Percentiles rank a stretch among this genome's conserved stretches.
phyloP scores from a whole-genome alignment of 345 rosid genomes.

The Brassica incana region DNA sequence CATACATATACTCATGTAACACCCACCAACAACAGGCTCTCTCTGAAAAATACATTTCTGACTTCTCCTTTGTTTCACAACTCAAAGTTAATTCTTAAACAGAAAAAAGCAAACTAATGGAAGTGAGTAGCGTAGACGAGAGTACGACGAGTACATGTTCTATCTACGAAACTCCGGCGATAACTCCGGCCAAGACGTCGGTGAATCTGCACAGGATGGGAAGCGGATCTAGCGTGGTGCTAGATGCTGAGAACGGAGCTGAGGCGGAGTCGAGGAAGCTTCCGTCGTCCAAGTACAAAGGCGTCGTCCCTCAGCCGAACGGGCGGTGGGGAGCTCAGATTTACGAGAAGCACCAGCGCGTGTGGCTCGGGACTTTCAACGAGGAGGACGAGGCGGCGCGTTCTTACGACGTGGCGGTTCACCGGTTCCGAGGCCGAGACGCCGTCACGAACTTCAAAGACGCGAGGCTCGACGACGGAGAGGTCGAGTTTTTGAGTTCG shows the following conservation, averaged over 20 bases:
- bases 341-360: slow-evolving; percentile 95
- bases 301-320: slow-evolving; percentile 96
- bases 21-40: neutral
- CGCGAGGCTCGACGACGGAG: slow-evolving; percentile 46
- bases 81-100: neutral
- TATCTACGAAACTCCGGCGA: slow-evolving; percentile 24
- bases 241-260: slow-evolving; percentile 62
- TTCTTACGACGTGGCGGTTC: slow-evolving; percentile 87
- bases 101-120: slow-evolving; percentile 39
- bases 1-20: neutral
- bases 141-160: slow-evolving; percentile 55
- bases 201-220: slow-evolving; percentile 53
- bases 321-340: slow-evolving; percentile 99
- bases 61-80: slow-evolving; percentile 10
- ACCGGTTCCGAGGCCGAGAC: slow-evolving; percentile 83
- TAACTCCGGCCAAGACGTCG: slow-evolving; percentile 37
- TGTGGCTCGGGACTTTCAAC: slow-evolving; percentile 96
- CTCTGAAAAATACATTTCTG: slow-evolving; percentile 22
- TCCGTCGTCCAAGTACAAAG: slow-evolving; percentile 90
- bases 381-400: slow-evolving; percentile 87
- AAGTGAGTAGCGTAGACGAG: slow-evolving; percentile 58
- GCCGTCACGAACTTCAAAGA: slow-evolving; percentile 82
- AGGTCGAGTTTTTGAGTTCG: slow-evolving; percentile 59
- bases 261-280: slow-evolving; percentile 89
- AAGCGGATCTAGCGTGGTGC: slow-evolving; percentile 59